Conservation (phyloP, 2,329 filamentous ascomycete species). For the Ophiosphaerella herpotricha region DNA sequence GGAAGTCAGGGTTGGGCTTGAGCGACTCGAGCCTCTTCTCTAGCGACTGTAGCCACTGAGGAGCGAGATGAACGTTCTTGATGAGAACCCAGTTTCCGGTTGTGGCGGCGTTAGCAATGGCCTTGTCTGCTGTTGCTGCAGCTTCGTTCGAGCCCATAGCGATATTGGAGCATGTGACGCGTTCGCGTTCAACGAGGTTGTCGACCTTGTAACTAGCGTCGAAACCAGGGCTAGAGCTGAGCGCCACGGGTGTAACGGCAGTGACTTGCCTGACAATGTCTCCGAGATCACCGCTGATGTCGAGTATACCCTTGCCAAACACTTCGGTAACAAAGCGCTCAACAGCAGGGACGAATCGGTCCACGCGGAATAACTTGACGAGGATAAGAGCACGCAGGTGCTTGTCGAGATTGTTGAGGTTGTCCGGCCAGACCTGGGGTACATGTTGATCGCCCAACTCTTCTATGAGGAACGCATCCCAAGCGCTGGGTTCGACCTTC, state of each 20-base stretch:
- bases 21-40: slow-evolving; percentile 96
- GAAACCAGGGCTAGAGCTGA: slow-evolving; percentile 94
- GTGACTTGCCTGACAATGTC: slow-evolving; percentile 84
- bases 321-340: slow-evolving; percentile 88
- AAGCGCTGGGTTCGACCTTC: slow-evolving; percentile 64
- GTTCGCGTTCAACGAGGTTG: slow-evolving; percentile 82
- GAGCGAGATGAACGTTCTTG: slow-evolving; percentile 97
- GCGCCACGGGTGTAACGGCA: slow-evolving; percentile 81
- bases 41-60: slow-evolving; percentile 93
- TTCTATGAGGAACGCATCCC: slow-evolving; percentile 82
- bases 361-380: slow-evolving; percentile 92
- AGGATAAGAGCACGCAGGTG: slow-evolving; percentile 83
- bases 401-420: slow-evolving; percentile 69
- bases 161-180: slow-evolving; percentile 88
- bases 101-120: slow-evolving; percentile 88
- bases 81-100: slow-evolving; percentile 94
- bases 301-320: slow-evolving; percentile 81
- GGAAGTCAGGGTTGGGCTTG: slow-evolving; percentile 90
- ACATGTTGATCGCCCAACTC: slow-evolving; percentile 86
- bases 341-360: slow-evolving; percentile 89
- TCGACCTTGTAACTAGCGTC: slow-evolving; percentile 99
- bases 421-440: slow-evolving; percentile 74
- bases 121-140: slow-evolving; percentile 89
- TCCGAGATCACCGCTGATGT: slow-evolving; percentile 82
- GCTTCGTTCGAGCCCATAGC: slow-evolving; percentile 99